phyloP scores from a whole-genome alignment of 1,139 yeast species.

The Yamadazyma triangularis region DNA sequence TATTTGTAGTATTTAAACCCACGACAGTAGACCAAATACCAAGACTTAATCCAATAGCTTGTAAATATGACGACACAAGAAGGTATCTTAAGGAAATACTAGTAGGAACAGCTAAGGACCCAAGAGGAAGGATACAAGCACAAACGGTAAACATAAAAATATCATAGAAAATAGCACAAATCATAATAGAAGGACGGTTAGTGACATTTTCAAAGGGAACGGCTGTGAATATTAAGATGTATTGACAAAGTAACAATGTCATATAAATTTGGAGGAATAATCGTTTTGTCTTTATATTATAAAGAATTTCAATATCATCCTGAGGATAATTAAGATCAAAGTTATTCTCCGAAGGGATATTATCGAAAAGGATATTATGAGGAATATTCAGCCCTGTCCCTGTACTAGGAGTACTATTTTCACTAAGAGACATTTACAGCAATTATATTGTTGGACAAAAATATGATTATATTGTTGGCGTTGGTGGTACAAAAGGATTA shows the following conservation, averaged over 20 bases:
- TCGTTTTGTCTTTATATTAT: constrained; percentile 9
- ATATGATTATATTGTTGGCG: constrained; percentile 11
- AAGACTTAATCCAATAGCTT: constrained; percentile 18
- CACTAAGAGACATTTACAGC: too few relatives aligned
- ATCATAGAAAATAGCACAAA: constrained; percentile 24
- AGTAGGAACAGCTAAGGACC: constrained; percentile 12
- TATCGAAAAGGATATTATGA: neutral
- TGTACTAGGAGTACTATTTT: too few relatives aligned
- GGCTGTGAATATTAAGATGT: constrained; percentile 33
- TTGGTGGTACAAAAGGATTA: constrained; percentile 25
- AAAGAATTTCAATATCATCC: neutral
- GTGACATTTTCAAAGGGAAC: constrained; percentile 42
- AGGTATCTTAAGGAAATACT: constrained; percentile 17
- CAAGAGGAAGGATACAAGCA: constrained; percentile 13
- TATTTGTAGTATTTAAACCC: constrained; percentile 17
- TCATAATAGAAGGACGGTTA: constrained; percentile 30
- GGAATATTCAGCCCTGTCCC: too few relatives aligned
- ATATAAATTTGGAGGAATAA: constrained; percentile 23
- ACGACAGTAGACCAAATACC: constrained; percentile 16
- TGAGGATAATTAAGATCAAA: neutral
- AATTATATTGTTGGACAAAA: too few relatives aligned
- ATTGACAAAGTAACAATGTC: constrained; percentile 30
- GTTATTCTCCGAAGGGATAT: neutral
- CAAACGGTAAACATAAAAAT: constrained; percentile 23
- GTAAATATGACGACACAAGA: constrained; percentile 16